A percentile compares a stretch with the other conserved stretches of the same genome.
These are phyloP conservation scores for Tolypocladium guangdongense DNA, from an alignment of 2,329 filamentous ascomycete species.

Conservation along the genomic window DNA sequence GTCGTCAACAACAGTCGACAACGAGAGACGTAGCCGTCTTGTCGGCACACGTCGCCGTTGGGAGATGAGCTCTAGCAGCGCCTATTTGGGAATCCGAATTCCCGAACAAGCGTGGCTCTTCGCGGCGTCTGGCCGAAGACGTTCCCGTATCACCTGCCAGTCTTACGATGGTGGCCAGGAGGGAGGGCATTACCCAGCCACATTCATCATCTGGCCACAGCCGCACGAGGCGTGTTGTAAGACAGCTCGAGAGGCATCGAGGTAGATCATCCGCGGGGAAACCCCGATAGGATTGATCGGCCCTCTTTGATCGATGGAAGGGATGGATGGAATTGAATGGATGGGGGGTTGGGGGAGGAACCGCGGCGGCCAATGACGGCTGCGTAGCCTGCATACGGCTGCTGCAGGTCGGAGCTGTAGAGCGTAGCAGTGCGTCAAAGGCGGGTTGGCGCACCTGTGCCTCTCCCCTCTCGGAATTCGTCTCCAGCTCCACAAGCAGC, in stretches of 20 bases:
- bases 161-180: not conserved
- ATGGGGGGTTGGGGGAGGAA: not conserved
- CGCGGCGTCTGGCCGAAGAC: not conserved
- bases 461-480: slow-evolving; percentile 2
- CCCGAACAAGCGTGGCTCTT: not conserved
- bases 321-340: not conserved
- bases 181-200: not conserved
- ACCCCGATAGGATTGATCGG: not conserved
- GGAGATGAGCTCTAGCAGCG: not conserved
- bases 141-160: not conserved
- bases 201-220: not conserved
- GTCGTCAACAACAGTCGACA: not conserved
- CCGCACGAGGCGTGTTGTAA: not conserved
- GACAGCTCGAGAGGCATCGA: not conserved
- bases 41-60: not conserved
- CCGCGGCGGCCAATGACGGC: not conserved
- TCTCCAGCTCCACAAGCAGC: slow-evolving; percentile 1
- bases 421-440: not conserved
- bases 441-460: not conserved
- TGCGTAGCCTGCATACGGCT: not conserved
- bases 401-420: not conserved
- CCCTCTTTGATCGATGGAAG: not conserved
- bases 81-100: not conserved
- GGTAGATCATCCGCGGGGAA: not conserved
- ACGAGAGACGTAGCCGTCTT: not conserved